Percentiles rank a stretch among this genome's conserved stretches.
These are phyloP conservation scores for Mitragyna speciosa DNA, from an alignment of 257 asterid genomes.

Conservation along the genomic window DNA sequence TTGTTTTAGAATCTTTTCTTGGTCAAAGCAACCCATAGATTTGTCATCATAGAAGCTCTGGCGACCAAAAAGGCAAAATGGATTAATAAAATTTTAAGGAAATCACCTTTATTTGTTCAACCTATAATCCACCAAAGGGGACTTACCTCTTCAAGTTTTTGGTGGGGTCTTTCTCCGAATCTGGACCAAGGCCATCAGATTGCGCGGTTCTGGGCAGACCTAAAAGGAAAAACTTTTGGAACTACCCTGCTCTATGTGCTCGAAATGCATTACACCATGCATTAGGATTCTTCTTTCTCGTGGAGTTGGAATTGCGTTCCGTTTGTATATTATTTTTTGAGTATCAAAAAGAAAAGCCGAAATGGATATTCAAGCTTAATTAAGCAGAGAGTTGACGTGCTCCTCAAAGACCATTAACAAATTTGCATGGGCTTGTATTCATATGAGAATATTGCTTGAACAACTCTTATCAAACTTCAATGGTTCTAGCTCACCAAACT, in stretches of 20 bases:
- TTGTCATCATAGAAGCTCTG: no score
- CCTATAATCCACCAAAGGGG: constrained; percentile 41
- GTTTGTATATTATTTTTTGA: background rate
- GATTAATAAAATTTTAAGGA: background rate
- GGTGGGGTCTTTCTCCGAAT: background rate
- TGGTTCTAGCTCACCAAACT: constrained; percentile 22
- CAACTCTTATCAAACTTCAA: constrained; percentile 11
- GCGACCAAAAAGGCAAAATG: background rate
- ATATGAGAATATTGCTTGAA: background rate
- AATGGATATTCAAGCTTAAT: background rate
- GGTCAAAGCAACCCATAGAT: no score
- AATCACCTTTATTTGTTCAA: constrained; percentile 33
- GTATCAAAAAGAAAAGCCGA: background rate
- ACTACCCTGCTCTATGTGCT: background rate
- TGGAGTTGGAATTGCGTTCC: background rate
- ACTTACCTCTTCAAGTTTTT: background rate
- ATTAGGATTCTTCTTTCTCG: background rate
- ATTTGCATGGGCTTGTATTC: background rate
- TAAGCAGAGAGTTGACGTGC: constrained; percentile 4
- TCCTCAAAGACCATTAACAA: background rate
- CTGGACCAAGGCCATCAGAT: background rate
- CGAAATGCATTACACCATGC: background rate
- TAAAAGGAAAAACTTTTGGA: background rate
- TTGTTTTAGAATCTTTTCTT: no score
- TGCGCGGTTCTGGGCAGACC: constrained; percentile 7